Evolutionary conservation across 805 yeast species (phyloP).

Genomic region (Peterozyma toletana): DNA sequence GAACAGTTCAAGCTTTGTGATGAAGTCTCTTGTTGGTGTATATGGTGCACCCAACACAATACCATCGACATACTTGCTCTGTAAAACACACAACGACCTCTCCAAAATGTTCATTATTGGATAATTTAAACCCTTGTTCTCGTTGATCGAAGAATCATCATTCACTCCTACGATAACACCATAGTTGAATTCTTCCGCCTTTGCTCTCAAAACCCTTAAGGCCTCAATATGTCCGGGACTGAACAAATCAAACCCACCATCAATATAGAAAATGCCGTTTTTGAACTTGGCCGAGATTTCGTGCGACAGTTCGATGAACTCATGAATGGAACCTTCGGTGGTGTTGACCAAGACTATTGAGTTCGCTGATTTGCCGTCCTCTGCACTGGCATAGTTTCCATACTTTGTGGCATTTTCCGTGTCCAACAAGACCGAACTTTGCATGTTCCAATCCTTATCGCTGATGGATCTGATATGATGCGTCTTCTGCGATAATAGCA

Average conservation of each 20-base stretch:
- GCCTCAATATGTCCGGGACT: slow-evolving; percentile 89
- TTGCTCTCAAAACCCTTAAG: slow-evolving; percentile 38
- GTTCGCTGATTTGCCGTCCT: slow-evolving; percentile 51
- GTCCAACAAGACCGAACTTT: slow-evolving; percentile 14
- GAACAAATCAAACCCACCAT: slow-evolving; percentile 88
- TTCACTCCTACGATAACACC: slow-evolving; percentile 62
- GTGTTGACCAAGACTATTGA: slow-evolving; percentile 47
- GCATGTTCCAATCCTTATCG: slow-evolving; percentile 13
- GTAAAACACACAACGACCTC: slow-evolving; percentile 80
- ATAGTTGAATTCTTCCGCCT: slow-evolving; percentile 29
- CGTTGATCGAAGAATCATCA: slow-evolving; percentile 50
- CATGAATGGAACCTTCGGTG: slow-evolving; percentile 19
- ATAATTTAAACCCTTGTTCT: slow-evolving; percentile 51
- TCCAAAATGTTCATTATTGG: slow-evolving; percentile 88
- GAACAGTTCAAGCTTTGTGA: slow-evolving; percentile 24
- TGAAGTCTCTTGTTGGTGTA: slow-evolving; percentile 32
- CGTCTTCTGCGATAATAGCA: slow-evolving; percentile 53
- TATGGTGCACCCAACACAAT: slow-evolving; percentile 67
- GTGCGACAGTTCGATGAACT: slow-evolving; percentile 28
- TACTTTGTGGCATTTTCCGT: slow-evolving; percentile 35
- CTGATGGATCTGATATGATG: slow-evolving; percentile 44
- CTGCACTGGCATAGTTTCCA: slow-evolving; percentile 51
- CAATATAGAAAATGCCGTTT: slow-evolving; percentile 42
- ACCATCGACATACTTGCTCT: slow-evolving; percentile 79
- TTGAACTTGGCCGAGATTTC: slow-evolving; percentile 11